Conservation (phyloP, 1,284 basidiomycete genomes). For the Pyrrhoderma noxium region DNA sequence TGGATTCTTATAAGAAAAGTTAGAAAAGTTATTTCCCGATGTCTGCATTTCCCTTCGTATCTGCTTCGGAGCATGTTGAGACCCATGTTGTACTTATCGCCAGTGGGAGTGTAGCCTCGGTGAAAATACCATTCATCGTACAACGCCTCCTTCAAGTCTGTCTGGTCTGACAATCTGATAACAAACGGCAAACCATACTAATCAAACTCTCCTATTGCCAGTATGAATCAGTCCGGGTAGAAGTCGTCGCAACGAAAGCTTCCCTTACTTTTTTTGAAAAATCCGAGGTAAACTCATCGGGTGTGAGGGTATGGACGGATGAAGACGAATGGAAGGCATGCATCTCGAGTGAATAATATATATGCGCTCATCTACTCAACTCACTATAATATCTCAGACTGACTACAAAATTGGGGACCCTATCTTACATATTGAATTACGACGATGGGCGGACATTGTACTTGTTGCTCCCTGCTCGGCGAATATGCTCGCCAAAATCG, state of each 20-base stretch:
- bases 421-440: constrained; percentile 92
- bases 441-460: constrained; percentile 94
- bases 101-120: constrained; percentile 90
- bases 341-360: neutral
- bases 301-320: constrained; percentile 79
- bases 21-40: neutral
- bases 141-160: constrained; percentile 64
- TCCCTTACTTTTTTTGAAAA: constrained; percentile 75
- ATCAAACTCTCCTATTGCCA: constrained; percentile 25
- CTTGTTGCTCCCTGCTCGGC: constrained; percentile 93
- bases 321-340: constrained; percentile 85
- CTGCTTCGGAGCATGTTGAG: constrained; percentile 3
- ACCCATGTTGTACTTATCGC: constrained; percentile 79
- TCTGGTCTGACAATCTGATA: constrained; percentile 15
- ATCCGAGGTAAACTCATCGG: constrained; percentile 41
- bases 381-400: constrained; percentile 29
- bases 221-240: constrained; percentile 70
- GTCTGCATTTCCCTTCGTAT: constrained; percentile 8
- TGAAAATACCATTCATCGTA: constrained; percentile 90
- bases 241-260: constrained; percentile 77
- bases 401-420: constrained; percentile 77
- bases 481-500: constrained; percentile 91
- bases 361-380: neutral
- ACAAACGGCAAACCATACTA: too few relatives aligned
- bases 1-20: too few relatives aligned